phyloP scores from a whole-genome alignment of 306 rosid genomes.

The Mucuna pruriens region DNA sequence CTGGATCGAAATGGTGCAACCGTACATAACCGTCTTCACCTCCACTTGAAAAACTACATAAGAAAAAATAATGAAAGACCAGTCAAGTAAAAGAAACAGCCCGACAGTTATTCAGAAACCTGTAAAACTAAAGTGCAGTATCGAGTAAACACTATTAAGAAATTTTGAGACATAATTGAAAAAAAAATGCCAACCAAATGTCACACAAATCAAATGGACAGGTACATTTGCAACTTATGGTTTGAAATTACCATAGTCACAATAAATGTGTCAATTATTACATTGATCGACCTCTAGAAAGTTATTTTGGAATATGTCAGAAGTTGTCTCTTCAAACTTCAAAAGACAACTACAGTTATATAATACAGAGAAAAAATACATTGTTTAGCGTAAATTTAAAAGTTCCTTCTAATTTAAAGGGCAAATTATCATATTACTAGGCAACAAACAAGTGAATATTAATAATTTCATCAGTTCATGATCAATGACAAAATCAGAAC shows the following conservation, averaged over 20 bases:
- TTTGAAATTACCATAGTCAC: slow-evolving; percentile 12
- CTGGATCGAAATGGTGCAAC: slow-evolving; percentile 87
- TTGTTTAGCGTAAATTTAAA: neutral
- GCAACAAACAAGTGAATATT: neutral
- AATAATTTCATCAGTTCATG: neutral
- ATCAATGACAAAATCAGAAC: neutral
- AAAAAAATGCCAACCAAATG: neutral
- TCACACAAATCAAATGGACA: neutral
- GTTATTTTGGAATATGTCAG: neutral
- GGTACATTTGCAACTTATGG: neutral
- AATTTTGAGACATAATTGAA: neutral
- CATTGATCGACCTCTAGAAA: neutral
- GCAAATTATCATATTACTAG: neutral
- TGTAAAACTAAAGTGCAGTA: neutral
- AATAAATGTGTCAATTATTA: neutral
- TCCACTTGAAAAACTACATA: slow-evolving; percentile 86
- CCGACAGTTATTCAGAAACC: neutral
- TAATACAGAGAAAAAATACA: neutral
- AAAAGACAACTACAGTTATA: neutral
- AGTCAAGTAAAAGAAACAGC: slow-evolving; percentile 1
- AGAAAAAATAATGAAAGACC: slow-evolving; percentile 5
- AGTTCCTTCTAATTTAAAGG: neutral
- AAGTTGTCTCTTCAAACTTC: neutral
- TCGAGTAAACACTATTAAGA: neutral
- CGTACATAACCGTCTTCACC: slow-evolving; percentile 98